Evolutionary conservation across 2,329 filamentous ascomycete genomes (phyloP).

Genomic region (Diaporthe ilicicola): DNA sequence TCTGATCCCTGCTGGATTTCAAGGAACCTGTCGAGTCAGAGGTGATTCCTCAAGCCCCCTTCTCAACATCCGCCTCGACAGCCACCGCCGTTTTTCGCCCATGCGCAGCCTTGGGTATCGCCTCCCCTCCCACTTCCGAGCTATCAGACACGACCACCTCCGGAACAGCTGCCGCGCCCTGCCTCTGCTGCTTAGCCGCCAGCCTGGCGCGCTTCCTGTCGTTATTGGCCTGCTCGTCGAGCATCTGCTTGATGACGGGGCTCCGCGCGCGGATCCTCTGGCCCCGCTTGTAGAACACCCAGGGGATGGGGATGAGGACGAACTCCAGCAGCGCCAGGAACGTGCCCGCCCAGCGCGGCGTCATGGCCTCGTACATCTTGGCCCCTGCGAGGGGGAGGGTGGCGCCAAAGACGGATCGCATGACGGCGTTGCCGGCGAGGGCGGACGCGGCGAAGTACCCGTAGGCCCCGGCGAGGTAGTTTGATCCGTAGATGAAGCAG

Average conservation of each 20-base stretch:
- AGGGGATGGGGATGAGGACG: slow-evolving; percentile 76
- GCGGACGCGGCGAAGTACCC: slow-evolving; percentile 81
- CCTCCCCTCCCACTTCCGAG: neutral
- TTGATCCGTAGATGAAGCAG: slow-evolving; percentile 81
- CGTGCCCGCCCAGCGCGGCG: slow-evolving; percentile 78
- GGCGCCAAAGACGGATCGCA: slow-evolving; percentile 74
- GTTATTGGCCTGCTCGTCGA: slow-evolving; percentile 48
- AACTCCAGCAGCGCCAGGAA: slow-evolving; percentile 76
- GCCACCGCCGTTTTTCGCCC: neutral
- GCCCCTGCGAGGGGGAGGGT: slow-evolving; percentile 76
- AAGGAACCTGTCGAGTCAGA: neutral
- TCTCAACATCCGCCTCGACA: slow-evolving; percentile 29
- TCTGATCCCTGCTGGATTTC: neutral
- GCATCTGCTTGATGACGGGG: slow-evolving; percentile 52
- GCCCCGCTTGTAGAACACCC: slow-evolving; percentile 73
- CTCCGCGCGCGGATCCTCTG: slow-evolving; percentile 57
- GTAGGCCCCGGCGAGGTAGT: slow-evolving; percentile 79
- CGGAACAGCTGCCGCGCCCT: neutral
- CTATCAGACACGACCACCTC: neutral
- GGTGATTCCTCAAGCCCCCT: neutral
- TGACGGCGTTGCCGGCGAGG: slow-evolving; percentile 77
- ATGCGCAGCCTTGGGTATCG: neutral
- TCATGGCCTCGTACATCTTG: slow-evolving; percentile 72
- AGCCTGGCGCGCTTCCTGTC: slow-evolving; percentile 43
- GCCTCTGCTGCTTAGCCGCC: slow-evolving; percentile 32